Conservation (phyloP, 768 basidiomycete species). For the Tulasnella sp. region DNA sequence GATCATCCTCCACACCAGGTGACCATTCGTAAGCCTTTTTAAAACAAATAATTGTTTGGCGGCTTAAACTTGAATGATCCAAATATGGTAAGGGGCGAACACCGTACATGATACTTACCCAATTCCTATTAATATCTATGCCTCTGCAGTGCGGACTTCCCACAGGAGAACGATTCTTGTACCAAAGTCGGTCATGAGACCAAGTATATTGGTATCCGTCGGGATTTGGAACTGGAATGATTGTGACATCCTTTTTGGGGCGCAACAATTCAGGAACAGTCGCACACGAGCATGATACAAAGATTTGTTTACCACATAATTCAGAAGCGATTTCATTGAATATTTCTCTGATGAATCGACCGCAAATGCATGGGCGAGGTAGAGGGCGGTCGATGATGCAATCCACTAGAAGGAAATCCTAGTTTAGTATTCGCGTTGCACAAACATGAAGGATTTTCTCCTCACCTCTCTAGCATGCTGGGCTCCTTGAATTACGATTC, state of each 20-base stretch:
- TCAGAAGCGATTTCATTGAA: conserved; percentile 38
- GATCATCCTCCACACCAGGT: conserved; percentile 28
- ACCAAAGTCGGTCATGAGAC: conserved; percentile 58
- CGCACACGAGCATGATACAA: conserved; percentile 5
- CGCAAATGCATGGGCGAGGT: conserved; percentile 58
- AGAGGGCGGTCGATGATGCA: conserved; percentile 57
- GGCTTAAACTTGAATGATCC: neutral
- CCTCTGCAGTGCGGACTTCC: conserved; percentile 40
- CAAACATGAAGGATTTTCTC: conserved; percentile 14
- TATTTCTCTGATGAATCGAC: conserved; percentile 34
- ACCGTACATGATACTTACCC: conserved; percentile 30
- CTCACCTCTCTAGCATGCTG: conserved; percentile 66
- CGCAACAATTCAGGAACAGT: conserved; percentile 10
- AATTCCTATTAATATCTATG: conserved; percentile 71
- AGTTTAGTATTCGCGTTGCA: neutral
- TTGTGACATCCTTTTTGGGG: conserved; percentile 48
- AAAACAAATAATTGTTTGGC: conserved; percentile 1
- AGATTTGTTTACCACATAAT: conserved; percentile 33
- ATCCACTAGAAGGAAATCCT: conserved; percentile 46
- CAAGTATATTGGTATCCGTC: conserved; percentile 69
- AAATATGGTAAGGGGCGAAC: neutral
- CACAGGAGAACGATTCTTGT: conserved; percentile 48
- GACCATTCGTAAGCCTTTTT: conserved; percentile 58
- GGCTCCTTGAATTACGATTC: conserved; percentile 56
- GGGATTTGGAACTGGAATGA: conserved; percentile 54